Evolutionary conservation across 148 eudicot genomes (phyloP), one percentile per base, ranked within the genome.

Genomic region (Dianthus caryophyllus): DNA sequence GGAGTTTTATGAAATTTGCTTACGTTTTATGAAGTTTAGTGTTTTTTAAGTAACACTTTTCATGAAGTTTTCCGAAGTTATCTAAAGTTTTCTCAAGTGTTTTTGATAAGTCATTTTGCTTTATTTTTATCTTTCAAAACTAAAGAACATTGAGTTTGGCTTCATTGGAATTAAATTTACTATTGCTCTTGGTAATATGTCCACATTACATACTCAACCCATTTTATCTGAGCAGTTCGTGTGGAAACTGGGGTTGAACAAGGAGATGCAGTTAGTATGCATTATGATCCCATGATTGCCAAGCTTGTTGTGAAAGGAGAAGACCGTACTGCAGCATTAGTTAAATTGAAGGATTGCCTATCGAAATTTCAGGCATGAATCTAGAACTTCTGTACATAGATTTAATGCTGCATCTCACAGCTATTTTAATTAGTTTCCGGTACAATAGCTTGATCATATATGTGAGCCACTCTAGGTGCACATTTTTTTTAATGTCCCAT

Each of bases 231-330:
- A 71, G 69, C 96, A 94, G 99, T 94, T 80, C 90, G 99, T 67
- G 96, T 94, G 55, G 99, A 94, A 79, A 94, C 99, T 53, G 99
- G 99, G 69, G 99, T 94, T 76, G 89, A 83, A 73, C 84, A 94
- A 84, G 99, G 99, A 63, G 99, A 86, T 53, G 66, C 85, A 67
- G 99, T 94, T 67, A 90, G 93, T 85, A 88, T 94, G 99, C 97
- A 94, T 82, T 94, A 94, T 51, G 99, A 94, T 81, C 99, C 99
- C 64, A 94, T 94, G 99, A 94, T 94, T 71, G 99, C 99, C 51
- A 94, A 94, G 85, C 99, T 94, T 77, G 93, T 94, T 63, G 97
- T 94, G 38, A 84, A 87, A 96, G 99, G 97, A 71, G 93, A 90
- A 73, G 83, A 83, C 61, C 96, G 99, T 70, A 65, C 78, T 73